Evolutionary conservation across 2,329 filamentous ascomycete species (phyloP), one percentile per base, ranked within the genome.

Genomic region (Monosporascus sp.): DNA sequence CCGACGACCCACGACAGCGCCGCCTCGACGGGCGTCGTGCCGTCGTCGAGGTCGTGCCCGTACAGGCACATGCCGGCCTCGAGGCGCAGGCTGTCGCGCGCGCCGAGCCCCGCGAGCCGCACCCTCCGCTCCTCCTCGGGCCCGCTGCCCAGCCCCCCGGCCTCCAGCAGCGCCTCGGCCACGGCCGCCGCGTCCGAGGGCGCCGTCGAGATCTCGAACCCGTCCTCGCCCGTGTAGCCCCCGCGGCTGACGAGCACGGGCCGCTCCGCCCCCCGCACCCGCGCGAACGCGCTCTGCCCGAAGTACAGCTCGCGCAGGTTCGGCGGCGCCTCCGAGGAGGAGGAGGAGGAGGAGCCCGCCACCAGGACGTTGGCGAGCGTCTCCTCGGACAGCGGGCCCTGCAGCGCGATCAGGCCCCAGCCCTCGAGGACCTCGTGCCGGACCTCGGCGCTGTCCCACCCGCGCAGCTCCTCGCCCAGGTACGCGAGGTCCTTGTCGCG

Each of bases 41-140:
- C 70, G 68, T 96, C 93, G 69, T 95, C 86, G 38, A 99, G 82
- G 70, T 99, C 94, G 74, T 97, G 91, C n/a, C 94, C 94, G 74
- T 99, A 99, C n/a, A 99, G 81, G 72, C 94, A 99, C 93, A 99
- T 96, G 56, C 94, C 94, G 0, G 94, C 94, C 75, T 99, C 94
- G 31, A 99, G 84, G 47, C 94, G 86, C 55, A 99, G 83, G 57
- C 88, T 95, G 72, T 99, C 94, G 59, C 94, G 84, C 2, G 94
- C 91, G 9, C 92, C 94, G 0, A 99, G 81, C 3, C 94, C 94
- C 2, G 93, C 91, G 46, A 96, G 81, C 65, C 88, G 87, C 17
- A 96, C 77, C 50, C 72, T 74, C 65, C 88, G 87, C 17, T 96
- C 77, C 49, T 72, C 74, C 57, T 80, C 78, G 3, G 78, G 72